These are phyloP conservation scores for Plectosphaerella sp. DNA, from an alignment of 2,329 filamentous ascomycete genomes.

Conservation along the genomic window DNA sequence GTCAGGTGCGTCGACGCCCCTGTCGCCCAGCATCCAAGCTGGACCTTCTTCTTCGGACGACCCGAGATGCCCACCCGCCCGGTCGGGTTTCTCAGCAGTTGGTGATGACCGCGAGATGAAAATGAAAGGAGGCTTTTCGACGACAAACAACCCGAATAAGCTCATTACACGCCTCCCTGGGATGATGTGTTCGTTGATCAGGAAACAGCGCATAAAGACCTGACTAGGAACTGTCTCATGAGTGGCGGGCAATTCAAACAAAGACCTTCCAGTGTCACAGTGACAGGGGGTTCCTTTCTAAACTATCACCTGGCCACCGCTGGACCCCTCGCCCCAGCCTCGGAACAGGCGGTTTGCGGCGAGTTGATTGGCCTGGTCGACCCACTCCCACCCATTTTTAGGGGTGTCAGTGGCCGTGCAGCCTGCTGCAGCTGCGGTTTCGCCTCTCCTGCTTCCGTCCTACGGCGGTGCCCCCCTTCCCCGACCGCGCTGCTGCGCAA, in stretches of 20 bases:
- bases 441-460: too few species aligned
- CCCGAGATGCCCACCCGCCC: too few species aligned
- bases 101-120: too few species aligned
- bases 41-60: too few species aligned
- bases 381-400: neutral
- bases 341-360: neutral
- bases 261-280: neutral
- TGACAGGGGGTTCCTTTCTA: neutral
- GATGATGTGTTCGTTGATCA: too few species aligned
- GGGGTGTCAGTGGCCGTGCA: neutral
- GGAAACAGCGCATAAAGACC: neutral
- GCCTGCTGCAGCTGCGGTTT: neutral
- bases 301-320: neutral
- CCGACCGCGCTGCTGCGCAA: neutral
- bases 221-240: neutral
- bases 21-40: too few species aligned
- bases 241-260: neutral
- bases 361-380: neutral
- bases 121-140: too few species aligned
- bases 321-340: neutral
- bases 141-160: too few species aligned
- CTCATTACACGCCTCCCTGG: too few species aligned
- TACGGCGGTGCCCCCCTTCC: too few species aligned
- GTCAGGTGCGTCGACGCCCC: too few species aligned
- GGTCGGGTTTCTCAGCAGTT: too few species aligned